These are phyloP conservation scores for Candida peoriensis DNA, from an alignment of 805 yeast species.

Conservation along the genomic window DNA sequence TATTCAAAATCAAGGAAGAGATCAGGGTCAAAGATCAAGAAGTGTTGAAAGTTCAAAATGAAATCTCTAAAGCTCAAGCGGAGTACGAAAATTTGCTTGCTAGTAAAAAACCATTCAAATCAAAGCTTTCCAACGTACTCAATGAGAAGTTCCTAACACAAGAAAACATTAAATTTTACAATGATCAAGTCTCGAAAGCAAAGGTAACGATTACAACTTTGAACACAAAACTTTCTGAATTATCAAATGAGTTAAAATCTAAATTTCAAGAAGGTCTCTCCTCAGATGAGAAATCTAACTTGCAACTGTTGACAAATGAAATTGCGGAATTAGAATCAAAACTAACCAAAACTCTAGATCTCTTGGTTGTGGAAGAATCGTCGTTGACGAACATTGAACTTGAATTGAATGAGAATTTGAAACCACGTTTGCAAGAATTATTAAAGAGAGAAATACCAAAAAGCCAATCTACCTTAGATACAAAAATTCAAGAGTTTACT, in stretches of 20 bases:
- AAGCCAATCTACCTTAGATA: constrained; percentile 11
- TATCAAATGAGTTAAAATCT: constrained; percentile 42
- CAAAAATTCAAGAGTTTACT: constrained; percentile 14
- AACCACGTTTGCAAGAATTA: constrained; percentile 45
- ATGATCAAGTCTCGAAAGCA: constrained; percentile 7
- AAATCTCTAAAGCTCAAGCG: constrained; percentile 28
- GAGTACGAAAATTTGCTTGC: constrained; percentile 39
- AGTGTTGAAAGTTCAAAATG: constrained; percentile 46
- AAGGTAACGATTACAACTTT: constrained; percentile 15
- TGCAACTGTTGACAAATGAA: constrained; percentile 30
- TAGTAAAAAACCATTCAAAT: constrained; percentile 38
- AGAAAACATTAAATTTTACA: constrained; percentile 33
- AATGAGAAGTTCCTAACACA: constrained; percentile 37
- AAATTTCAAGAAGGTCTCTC: constrained; percentile 52
- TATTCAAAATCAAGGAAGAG: constrained; percentile 32
- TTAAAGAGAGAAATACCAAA: constrained; percentile 20
- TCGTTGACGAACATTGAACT: constrained; percentile 42
- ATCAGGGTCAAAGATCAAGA: constrained; percentile 44
- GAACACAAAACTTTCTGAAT: constrained; percentile 31
- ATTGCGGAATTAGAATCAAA: constrained; percentile 35
- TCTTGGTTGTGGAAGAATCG: constrained; percentile 41
- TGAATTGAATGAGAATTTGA: constrained; percentile 53
- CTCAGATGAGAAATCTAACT: constrained; percentile 39
- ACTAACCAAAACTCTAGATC: constrained; percentile 35
- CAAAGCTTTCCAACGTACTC: constrained; percentile 36